Base-by-base conservation (phyloP, 495 filamentous ascomycete species). In the Penicillium chermesinum region DNA sequence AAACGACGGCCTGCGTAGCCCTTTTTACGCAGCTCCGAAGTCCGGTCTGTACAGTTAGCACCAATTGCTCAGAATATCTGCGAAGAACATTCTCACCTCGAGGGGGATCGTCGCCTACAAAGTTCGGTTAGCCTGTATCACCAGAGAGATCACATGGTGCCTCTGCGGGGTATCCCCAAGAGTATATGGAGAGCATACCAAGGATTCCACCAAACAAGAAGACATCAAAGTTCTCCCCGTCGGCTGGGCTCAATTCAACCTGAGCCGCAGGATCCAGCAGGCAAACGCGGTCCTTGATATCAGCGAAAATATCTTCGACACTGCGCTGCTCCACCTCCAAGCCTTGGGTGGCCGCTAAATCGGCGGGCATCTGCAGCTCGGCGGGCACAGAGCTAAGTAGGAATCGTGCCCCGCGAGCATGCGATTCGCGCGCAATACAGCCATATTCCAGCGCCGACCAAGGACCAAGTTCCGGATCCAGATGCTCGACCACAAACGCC, bases 171-270 rank as follows among this genome's bases (percentile, higher is more conserved):
- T 20, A n/a, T 19, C 10, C 17, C 7, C n/a, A n/a, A n/a, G 25
- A 8, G 14, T 7, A 19, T 7, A 21, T 16, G 30, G 4, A 38
- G 34, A 47, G 71, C 82, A 52, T 72, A 94, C 90, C 91, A 49
- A 98, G 71, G 66, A 98, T 98, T 2, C 93, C 93, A 10, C 93
- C 93, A 67, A 97, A 98, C 25, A 98, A 67, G 65, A 96, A 98
- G 12, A 86, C 83, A 52, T 96, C 88, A 66, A 97, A 98, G 10
- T 53, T 64, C 33, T 85, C 80, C 8, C 80, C 88, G 73, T 98
- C 93, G 35, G 82, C 83, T 0, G 94, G 93, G 35, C 74, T 80
- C 57, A 98, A 62, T 54, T 96, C 91, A 52, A 80, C 78, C 54
- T 76, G 70, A 4, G 89, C 94, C 21, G 84, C 73, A 0, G 93